A percentile compares a stretch with the other conserved stretches of the same genome.
These are phyloP conservation scores for Ceratocystis huliohia DNA, from an alignment of 2,329 filamentous ascomycete genomes.

Conservation along the genomic window DNA sequence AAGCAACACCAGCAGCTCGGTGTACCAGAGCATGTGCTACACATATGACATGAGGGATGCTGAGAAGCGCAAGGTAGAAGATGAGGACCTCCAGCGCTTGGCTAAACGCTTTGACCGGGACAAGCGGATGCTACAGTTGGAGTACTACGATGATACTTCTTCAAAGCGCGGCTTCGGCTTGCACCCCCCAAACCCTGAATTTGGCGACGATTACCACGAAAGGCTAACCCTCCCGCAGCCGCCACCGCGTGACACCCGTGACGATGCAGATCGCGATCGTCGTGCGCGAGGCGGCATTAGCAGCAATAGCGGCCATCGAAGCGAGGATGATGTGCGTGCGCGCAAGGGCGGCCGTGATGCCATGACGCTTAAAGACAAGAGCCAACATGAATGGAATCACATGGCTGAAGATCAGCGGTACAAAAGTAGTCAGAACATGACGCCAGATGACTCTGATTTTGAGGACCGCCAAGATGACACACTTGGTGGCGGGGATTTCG, in stretches of 20 bases:
- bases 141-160: background rate
- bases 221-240: background rate
- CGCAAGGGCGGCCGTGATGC: background rate
- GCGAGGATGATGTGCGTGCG: background rate
- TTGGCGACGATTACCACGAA: conserved; percentile 1
- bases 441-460: background rate
- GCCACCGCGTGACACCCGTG: background rate
- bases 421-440: background rate
- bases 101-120: conserved; percentile 1
- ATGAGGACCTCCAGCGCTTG: background rate
- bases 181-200: background rate
- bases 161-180: background rate
- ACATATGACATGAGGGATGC: background rate
- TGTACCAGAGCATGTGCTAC: background rate
- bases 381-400: background rate
- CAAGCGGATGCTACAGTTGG: background rate
- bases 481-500: conserved; percentile 6
- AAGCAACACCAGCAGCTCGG: background rate
- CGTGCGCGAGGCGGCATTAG: background rate
- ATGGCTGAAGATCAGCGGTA: background rate
- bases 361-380: background rate
- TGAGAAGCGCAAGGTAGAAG: background rate
- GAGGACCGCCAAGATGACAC: conserved; percentile 5
- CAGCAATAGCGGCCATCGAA: background rate
- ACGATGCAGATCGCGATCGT: background rate